Evolutionary conservation across 371 early-diverging fungal genomes (phyloP), one percentile per base, ranked within the genome.

Genomic region (Mortierella sp.): DNA sequence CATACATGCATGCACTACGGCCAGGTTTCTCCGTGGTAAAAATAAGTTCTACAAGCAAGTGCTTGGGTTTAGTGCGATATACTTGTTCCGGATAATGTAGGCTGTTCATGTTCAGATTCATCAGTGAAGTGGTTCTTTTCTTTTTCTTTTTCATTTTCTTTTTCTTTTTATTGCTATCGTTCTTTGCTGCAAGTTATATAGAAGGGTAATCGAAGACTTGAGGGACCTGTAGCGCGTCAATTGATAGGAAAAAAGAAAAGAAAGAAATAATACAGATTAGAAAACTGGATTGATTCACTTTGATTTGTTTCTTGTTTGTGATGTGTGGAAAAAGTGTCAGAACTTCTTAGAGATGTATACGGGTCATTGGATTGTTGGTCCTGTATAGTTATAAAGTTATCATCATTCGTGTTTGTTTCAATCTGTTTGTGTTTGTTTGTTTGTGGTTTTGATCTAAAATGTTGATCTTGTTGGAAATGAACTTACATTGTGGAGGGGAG

Each of bases 291-390:
- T 13, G 50, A 50, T 38, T 24, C 6, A 5, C 31, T 34, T 38
- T 1, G 3, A 28, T 65, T 65, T 21, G 16, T 65, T 24, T 38
- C 42, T 65, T 65, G 19, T 38, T 1, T 3, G 1, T 34, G 10
- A 38, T 19, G 68, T 21, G 68, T 19, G 8, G 10, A 8, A 38
- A 38, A 38, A 38, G 42, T 38, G 80, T 84, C 84, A 84, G 84
- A 84, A 84, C 84, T 84, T 84, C 84, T 84, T 84, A 84, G 84
- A 84, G 84, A 84, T 80, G 58, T 84, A 84, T 78, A 80, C 78
- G 84, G 63, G 74, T 84, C 84, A 84, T 84, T 78, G 84, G 84
- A 84, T 80, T 78, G 55, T 84, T 84, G 78, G 71, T 84, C 84
- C 84, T 84, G 81, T 84, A 84, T 84, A 84, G 84, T 84, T 84